Evolutionary conservation across 768 basidiomycete genomes (phyloP).

Genomic region (Gautieria morchelliformis): DNA sequence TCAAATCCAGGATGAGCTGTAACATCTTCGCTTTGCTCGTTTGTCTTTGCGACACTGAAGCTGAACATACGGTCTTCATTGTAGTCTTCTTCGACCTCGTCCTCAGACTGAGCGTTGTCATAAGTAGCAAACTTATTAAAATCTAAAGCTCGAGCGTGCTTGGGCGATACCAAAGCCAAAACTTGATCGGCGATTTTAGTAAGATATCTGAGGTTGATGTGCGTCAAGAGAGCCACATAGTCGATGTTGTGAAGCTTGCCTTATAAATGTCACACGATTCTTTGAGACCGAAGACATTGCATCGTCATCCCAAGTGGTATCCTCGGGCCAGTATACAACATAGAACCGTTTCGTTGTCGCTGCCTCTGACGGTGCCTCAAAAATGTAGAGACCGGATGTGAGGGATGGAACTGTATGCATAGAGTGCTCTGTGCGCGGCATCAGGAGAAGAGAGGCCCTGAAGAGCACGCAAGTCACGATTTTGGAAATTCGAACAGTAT

Average conservation of each 20-base stretch:
- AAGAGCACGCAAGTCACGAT: no score
- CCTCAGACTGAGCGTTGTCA: slow-evolving; percentile 15
- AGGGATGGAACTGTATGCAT: slow-evolving; percentile 18
- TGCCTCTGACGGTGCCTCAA: slow-evolving; percentile 18
- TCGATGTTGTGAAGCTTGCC: slow-evolving; percentile 24
- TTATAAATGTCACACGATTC: slow-evolving; percentile 54
- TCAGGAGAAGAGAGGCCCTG: no score
- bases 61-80: slow-evolving; percentile 39
- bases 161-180: slow-evolving; percentile 38
- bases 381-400: no score
- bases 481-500: no score
- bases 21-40: slow-evolving; percentile 49
- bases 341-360: no score
- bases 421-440: no score
- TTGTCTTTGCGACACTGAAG: slow-evolving; percentile 45
- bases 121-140: slow-evolving; percentile 21
- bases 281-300: no score
- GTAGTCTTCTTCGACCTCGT: slow-evolving; percentile 25
- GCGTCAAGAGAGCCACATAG: not conserved
- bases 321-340: no score
- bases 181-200: slow-evolving; percentile 51
- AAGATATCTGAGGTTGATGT: slow-evolving; percentile 36
- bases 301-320: no score
- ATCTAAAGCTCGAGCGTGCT: slow-evolving; percentile 35
- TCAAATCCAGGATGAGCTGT: slow-evolving; percentile 39